phyloP scores from a whole-genome alignment of 305 asterid species.

The Salvia sclarea region DNA sequence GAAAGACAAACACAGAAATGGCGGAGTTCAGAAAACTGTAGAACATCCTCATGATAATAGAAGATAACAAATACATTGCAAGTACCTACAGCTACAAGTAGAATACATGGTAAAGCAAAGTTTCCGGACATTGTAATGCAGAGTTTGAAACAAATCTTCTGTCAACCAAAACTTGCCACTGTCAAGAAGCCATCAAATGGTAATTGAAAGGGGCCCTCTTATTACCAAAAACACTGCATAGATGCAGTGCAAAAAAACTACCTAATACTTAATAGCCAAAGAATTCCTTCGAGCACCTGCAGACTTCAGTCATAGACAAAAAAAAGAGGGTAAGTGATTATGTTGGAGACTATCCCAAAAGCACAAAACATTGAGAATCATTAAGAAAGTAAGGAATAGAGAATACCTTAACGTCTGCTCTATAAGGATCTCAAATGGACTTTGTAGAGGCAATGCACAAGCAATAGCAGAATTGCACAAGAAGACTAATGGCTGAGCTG shows the following conservation, averaged over 20 bases:
- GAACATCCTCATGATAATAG: constrained; percentile 45
- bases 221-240: constrained; percentile 39
- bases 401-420: constrained; percentile 49
- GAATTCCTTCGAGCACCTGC: constrained; percentile 34
- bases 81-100: constrained; percentile 32
- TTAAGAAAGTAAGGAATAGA: neutral
- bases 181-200: constrained; percentile 35
- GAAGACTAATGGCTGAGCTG: constrained; percentile 34
- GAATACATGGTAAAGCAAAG: constrained; percentile 37
- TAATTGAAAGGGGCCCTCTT: constrained; percentile 32
- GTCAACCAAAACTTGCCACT: constrained; percentile 37
- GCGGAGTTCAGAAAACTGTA: constrained; percentile 29
- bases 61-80: constrained; percentile 23
- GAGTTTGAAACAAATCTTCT: constrained; percentile 34
- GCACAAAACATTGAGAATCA: constrained; percentile 5
- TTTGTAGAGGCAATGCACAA: constrained; percentile 44
- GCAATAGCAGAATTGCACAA: constrained; percentile 36
- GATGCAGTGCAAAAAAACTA: constrained; percentile 38
- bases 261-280: constrained; percentile 33
- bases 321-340: constrained; percentile 15
- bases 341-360: neutral
- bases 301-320: constrained; percentile 48
- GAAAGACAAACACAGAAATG: constrained; percentile 23
- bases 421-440: constrained; percentile 42
- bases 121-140: constrained; percentile 28